Conservation (phyloP, 2,329 filamentous ascomycete species). For the Hypoxylon sp. region DNA sequence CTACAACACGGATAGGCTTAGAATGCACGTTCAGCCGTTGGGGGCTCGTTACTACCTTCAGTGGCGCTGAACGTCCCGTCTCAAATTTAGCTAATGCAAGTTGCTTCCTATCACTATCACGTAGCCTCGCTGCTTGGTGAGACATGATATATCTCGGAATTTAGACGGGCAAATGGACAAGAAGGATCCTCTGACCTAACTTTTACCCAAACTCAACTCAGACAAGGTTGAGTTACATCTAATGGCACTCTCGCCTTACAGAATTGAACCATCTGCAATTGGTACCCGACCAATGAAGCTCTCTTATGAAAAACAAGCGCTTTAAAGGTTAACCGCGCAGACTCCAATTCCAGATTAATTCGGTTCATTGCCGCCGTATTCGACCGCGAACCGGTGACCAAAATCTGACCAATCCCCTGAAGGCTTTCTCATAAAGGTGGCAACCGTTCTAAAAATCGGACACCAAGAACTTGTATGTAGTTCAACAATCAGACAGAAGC, state of each 20-base stretch:
- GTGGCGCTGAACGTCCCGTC: constrained; percentile 5
- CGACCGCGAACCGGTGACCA: not conserved
- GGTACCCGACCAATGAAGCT: not conserved
- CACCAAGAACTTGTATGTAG: not conserved
- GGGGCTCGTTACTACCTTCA: constrained; percentile 16
- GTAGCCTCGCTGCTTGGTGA: constrained; percentile 8
- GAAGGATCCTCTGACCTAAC: not conserved
- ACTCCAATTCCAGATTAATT: not conserved
- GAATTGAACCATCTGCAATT: not conserved
- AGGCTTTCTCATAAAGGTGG: not conserved
- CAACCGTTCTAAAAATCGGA: not conserved
- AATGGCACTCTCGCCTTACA: constrained; percentile 1
- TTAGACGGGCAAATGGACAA: not conserved
- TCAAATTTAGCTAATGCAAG: constrained; percentile 24
- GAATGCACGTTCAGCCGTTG: constrained; percentile 17
- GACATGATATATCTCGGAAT: constrained; percentile 5
- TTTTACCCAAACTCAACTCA: not conserved
- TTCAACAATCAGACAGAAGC: not conserved
- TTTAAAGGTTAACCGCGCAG: not conserved
- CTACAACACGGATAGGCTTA: constrained; percentile 10
- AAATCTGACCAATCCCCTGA: not conserved
- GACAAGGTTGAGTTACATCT: not conserved
- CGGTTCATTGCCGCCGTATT: not conserved
- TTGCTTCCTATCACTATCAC: constrained; percentile 18
- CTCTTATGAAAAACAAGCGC: constrained; percentile 1